Evolutionary conservation across 164 flowering plant genomes (phyloP), one percentile per base, ranked within the genome.

Genomic region (Nelumbo lutea): DNA sequence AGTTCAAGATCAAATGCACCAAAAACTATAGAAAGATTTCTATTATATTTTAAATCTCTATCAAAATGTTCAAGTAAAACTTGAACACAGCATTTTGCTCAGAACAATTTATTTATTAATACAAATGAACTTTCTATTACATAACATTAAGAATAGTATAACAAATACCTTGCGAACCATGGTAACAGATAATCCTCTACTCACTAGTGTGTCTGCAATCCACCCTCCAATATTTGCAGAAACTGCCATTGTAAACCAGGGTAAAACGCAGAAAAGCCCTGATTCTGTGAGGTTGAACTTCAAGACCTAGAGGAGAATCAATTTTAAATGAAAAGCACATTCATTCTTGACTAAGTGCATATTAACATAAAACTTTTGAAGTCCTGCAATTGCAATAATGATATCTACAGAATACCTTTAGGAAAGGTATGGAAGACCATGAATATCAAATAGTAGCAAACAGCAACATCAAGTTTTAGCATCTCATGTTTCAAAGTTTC

Each of bases 181-280:
- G 40, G 98, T 94, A 52, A 91, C 86, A 27, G 96, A 85, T 39
- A 80, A 59, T 64, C 98, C 98, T 75, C 72, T 86, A 83, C 90
- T 94, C 65, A 94, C 87, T 52, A 94, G 88, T 65, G 97, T 83
- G 77, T 94, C 97, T 45, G 98, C 98, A 74, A 94, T 94, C 96
- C 97, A 94, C 14, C 98, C 98, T 42, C 98, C 98, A 67, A 86
- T 11, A 75, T 94, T 94, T 67, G 98, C 98, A 58, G 91, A 91
- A 63, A 94, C 62, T 60, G 98, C 98, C 98, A 94, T 94, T 57
- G 95, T 90, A 70, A 94, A 88, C 98, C 98, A 94, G 4, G 98
- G 98, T 57, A 93, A 69, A 61, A 91, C 93, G 67, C 90, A 81
- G 9, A 91, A 66, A 65, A 93, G 88, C 69, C 97, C 93, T 53